Percentiles rank a stretch among this genome's conserved stretches.
Conservation (phyloP, 306 rosid species). For the Trifolium dubium region DNA sequence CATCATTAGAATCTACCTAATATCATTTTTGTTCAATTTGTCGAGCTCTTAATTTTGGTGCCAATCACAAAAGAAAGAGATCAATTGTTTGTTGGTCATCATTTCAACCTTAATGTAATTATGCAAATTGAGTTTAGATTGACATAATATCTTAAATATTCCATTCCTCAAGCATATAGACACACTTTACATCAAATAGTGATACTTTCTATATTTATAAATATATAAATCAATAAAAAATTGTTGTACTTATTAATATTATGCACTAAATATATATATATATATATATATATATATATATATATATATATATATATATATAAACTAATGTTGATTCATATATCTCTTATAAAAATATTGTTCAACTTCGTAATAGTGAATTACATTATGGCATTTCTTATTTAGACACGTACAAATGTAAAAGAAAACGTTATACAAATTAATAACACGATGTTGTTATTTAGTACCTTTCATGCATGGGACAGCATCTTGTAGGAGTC, state of each 20-base stretch:
- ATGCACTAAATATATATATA: too few relatives aligned
- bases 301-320: too few relatives aligned
- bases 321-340: too few relatives aligned
- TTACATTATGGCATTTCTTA: background rate
- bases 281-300: too few relatives aligned
- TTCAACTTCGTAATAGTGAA: too few relatives aligned
- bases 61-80: slow-evolving; percentile 33
- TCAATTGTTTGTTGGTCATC: slow-evolving; percentile 40
- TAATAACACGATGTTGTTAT: background rate
- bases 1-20: slow-evolving; percentile 50
- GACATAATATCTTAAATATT: background rate
- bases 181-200: too few relatives aligned
- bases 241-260: too few relatives aligned
- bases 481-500: slow-evolving; percentile 49
- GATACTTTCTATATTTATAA: too few relatives aligned
- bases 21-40: slow-evolving; percentile 37
- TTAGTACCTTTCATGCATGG: slow-evolving; percentile 36
- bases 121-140: background rate
- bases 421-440: background rate
- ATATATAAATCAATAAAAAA: too few relatives aligned
- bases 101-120: slow-evolving; percentile 24
- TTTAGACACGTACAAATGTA: background rate
- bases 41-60: slow-evolving; percentile 30
- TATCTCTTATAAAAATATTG: too few relatives aligned
- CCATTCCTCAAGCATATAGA: background rate